Evolutionary conservation across 805 yeast genomes (phyloP), one percentile per base, ranked within the genome.

Genomic region (Starmerella bombi): DNA sequence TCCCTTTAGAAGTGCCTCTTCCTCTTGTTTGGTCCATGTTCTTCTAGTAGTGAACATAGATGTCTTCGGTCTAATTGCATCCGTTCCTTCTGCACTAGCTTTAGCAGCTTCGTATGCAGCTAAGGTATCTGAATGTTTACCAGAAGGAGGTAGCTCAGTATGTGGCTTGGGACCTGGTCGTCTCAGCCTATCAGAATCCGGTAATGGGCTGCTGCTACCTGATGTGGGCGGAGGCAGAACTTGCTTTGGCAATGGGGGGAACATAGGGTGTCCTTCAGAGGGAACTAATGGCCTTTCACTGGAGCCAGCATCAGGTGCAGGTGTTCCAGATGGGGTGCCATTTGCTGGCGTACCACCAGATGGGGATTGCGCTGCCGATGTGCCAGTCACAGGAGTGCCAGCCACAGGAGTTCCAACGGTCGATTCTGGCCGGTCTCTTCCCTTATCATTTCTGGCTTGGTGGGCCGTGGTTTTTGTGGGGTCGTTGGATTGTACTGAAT

Each of bases 1-100:
- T 0, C 95, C 97, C 40, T 75, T 76, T 22, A 80, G 63, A 19
- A 91, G 66, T 0, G 95, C 91, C 25, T 71, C 74, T 55, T 91
- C 97, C 58, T 91, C 98, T 28, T 77, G 86, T 43, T 74, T 65
- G 0, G 93, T 74, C 98, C 98, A 91, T 3, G 80, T 72, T 38
- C 91, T 63, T 46, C 94, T 63, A 36, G 67, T 45, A 4, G 51
- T 49, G 28, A 44, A 48, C 45, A 50, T 37, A 1, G 48, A 46
- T 1, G 50, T 39, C 15, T 44, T 38, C 5, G 52, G 53, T 3
- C 57, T 46, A 5, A 45, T 27, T 9, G 43, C 45, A 16, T 49
- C 54, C 2, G 50, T 40, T 10, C 55, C 56, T 17, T 50, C 54
- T 4, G 53, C 48, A 10, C 46, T 38, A 9, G 46, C 44, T 12